These are phyloP conservation scores for Polytrichum commune DNA, from an alignment of 225 moss, liverwort and hornwort species.

Conservation along the genomic window DNA sequence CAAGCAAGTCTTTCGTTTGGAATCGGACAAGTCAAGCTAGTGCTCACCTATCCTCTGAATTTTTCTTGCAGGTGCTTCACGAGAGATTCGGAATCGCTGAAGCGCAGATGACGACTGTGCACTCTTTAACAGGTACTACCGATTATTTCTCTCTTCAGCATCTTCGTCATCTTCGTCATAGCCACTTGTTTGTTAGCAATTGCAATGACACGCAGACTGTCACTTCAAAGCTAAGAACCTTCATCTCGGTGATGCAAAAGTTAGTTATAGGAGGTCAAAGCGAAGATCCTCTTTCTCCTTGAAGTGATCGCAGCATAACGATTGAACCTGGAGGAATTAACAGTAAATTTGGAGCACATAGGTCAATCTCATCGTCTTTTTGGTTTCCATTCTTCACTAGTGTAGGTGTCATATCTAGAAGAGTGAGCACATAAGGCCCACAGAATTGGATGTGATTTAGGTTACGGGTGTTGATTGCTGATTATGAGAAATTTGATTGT, in stretches of 20 bases:
- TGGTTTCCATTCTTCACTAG: not conserved
- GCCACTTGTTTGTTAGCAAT: too few species aligned
- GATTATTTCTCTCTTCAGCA: not conserved
- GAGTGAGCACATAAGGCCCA: too few species aligned
- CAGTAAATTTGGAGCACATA: not conserved
- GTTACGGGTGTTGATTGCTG: not conserved
- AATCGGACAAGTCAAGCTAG: not conserved
- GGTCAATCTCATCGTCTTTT: not conserved
- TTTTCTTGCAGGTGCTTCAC: slow-evolving; percentile 33
- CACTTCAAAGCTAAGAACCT: too few species aligned
- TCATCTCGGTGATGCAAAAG: too few species aligned
- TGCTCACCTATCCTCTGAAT: not conserved
- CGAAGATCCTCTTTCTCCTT: not conserved
- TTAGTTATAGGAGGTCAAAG: too few species aligned
- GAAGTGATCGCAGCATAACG: not conserved
- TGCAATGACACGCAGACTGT: too few species aligned
- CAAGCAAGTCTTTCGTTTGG: not conserved
- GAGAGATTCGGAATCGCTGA: slow-evolving; percentile 55
- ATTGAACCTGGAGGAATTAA: too few species aligned
- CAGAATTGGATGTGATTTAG: too few species aligned
- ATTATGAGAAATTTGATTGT: not conserved
- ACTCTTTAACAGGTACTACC: slow-evolving; percentile 44
- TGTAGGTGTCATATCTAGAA: not conserved
- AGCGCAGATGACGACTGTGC: slow-evolving; percentile 53
- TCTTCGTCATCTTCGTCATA: not conserved